These are phyloP conservation scores for Leptomonas pyrrhocoris DNA, from an alignment of 208 protist genomes.

Conservation along the genomic window DNA sequence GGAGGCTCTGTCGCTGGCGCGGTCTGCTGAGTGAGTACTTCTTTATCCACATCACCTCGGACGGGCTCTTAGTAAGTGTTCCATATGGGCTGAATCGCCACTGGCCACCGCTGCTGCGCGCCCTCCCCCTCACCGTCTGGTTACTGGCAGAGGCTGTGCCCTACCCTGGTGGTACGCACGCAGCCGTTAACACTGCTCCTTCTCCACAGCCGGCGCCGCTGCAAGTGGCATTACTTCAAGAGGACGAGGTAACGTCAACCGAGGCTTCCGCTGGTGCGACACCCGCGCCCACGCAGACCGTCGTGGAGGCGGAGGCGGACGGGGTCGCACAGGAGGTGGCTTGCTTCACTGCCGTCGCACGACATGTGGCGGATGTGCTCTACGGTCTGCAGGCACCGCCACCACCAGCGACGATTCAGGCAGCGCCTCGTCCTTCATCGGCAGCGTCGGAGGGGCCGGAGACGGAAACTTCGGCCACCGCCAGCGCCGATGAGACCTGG, in stretches of 20 bases:
- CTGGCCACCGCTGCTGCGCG: constrained; percentile 71
- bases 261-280: neutral
- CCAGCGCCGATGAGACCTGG: neutral
- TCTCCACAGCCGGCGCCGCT: neutral
- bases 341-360: constrained; percentile 75
- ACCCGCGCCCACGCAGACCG: constrained; percentile 7
- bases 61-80: constrained; percentile 53
- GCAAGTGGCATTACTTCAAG: neutral
- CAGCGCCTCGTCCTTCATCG: neutral
- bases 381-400: constrained; percentile 49
- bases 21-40: constrained; percentile 87
- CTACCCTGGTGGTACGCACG: constrained; percentile 33
- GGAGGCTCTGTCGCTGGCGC: constrained; percentile 60
- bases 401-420: neutral
- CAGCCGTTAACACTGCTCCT: neutral
- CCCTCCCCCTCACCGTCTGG: constrained; percentile 73
- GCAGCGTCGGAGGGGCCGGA: neutral
- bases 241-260: neutral
- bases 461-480: neutral
- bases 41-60: constrained; percentile 53
- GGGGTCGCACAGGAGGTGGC: constrained; percentile 55
- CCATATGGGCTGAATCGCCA: constrained; percentile 64
- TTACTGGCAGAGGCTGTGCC: constrained; percentile 68
- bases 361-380: constrained; percentile 69
- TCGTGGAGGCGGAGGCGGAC: constrained; percentile 31